Base-by-base conservation (phyloP, 164 flowering plant species). In the Nymphaea thermarum region DNA sequence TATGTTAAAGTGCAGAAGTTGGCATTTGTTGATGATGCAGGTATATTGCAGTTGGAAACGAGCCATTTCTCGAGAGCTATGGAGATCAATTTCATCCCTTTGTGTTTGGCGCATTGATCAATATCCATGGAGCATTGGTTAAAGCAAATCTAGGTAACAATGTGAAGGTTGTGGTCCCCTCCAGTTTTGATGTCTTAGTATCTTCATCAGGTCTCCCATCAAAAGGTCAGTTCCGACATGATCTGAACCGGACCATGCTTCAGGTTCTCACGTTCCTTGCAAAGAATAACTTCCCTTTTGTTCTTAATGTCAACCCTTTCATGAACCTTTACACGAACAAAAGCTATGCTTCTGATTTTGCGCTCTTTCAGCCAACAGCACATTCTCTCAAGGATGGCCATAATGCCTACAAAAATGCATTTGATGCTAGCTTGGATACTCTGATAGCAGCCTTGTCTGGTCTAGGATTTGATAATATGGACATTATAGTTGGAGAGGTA, bases 21-120 rank as follows among this genome's bases (percentile, higher is more conserved):
- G 3, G 12, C 12, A 7, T n/a, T 61, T 61, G 64, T 36, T 61
- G 16, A 61, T 36, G 70, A 53, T 76, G 5, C 83, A 93, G 97
- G 79, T 90, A 86, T 63, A 74, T 93, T 80, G 91, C 91, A 60
- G 86, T 90, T 69, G 98, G 98, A 60, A 87, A 93, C 67, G 90
- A 87, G 73, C 90, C 98, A 53, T 90, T 93, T 73, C 85, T 81
- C 59, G 88, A 78, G 74, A 82, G 76, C 68, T 85, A 87, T 72
- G 88, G 89, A 43, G 80, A 78, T 41, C 86, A 83, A 73, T 93
- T 79, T 73, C 78, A 75, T 60, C 85, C 90, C 5, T 86, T 79
- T 77, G 86, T 87, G 43, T 57, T 86, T 42, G 98, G 97, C 59
- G 94, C 97, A 45, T 91, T 83, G 47, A 75, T 74, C 42, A 90